Conservation (phyloP, 2,329 filamentous ascomycete species). For the Fusarium xyrophilum region DNA sequence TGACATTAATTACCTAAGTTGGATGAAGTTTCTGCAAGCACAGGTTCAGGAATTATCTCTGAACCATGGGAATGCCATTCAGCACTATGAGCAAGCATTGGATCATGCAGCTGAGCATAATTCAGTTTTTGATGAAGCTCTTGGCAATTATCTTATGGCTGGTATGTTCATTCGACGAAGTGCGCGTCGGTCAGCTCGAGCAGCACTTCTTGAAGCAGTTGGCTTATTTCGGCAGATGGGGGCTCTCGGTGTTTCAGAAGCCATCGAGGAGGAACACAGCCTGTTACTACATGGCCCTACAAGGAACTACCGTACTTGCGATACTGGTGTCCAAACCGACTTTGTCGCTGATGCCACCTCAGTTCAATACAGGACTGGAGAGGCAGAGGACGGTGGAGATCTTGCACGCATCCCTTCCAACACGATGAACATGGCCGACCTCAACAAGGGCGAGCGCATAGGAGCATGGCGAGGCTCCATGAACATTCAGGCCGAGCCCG, state of each 20-base stretch:
- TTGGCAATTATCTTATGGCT: constrained; percentile 76
- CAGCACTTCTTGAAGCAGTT: constrained; percentile 72
- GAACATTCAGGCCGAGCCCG: constrained; percentile 61
- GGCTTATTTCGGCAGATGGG: constrained; percentile 73
- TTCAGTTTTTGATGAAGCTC: constrained; percentile 74
- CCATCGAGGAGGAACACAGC: constrained; percentile 72
- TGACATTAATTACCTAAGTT: constrained; percentile 74
- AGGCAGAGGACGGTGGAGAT: constrained; percentile 55
- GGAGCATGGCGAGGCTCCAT: constrained; percentile 70
- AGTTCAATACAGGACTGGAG: constrained; percentile 58
- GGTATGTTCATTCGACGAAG: constrained; percentile 71
- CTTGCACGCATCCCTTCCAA: constrained; percentile 52
- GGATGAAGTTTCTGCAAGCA: constrained; percentile 72
- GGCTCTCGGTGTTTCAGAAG: constrained; percentile 71
- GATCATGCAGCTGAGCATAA: constrained; percentile 74
- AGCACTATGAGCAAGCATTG: constrained; percentile 72
- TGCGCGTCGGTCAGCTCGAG: constrained; percentile 71
- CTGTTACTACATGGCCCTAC: constrained; percentile 70
- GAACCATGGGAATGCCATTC: constrained; percentile 65
- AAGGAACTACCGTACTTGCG: constrained; percentile 63
- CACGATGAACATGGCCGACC: constrained; percentile 52
- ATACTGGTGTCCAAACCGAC: constrained; percentile 74
- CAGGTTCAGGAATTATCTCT: constrained; percentile 69
- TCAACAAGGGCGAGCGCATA: constrained; percentile 62
- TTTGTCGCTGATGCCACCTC: constrained; percentile 65